phyloP scores from a whole-genome alignment of 2,329 filamentous ascomycete genomes.

The Epichloe gansuensis region DNA sequence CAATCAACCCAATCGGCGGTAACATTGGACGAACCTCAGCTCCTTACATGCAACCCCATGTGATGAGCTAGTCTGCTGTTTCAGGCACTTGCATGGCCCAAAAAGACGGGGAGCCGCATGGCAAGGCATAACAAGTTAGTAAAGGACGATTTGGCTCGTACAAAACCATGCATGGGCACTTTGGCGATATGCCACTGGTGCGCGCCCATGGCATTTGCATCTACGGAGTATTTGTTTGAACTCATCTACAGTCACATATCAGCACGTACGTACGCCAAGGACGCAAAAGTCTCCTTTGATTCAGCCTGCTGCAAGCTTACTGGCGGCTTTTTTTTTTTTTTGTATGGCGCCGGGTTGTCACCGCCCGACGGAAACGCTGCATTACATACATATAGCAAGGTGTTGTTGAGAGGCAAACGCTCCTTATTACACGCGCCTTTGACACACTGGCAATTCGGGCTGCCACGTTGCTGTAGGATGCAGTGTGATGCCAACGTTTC shows the following conservation, averaged over 20 bases:
- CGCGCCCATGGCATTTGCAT: not conserved
- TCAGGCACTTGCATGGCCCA: slow-evolving; percentile 7
- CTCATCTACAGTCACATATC: not conserved
- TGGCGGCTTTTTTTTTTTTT: not conserved
- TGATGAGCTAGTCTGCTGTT: slow-evolving; percentile 2
- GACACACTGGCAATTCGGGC: slow-evolving; percentile 1
- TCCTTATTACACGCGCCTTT: not conserved
- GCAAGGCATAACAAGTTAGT: not conserved
- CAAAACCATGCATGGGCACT: not conserved
- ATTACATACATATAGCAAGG: not conserved
- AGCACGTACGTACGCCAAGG: not conserved
- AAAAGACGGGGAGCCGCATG: slow-evolving; percentile 4
- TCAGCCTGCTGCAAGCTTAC: not conserved
- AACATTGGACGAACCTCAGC: slow-evolving; percentile 1
- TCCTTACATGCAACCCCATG: slow-evolving; percentile 3
- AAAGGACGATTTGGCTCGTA: not conserved
- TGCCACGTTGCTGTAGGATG: slow-evolving; percentile 4
- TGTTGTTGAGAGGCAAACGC: not conserved
- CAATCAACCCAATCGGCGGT: slow-evolving; percentile 10
- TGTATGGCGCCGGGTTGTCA: not conserved
- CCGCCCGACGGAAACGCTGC: not conserved
- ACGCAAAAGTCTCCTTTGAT: not conserved
- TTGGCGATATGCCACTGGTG: not conserved
- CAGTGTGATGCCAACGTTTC: not conserved
- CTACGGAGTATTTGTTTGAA: not conserved